Base-by-base conservation (phyloP, 192 early-diverging fungal genomes). In the Endogone sp. region DNA sequence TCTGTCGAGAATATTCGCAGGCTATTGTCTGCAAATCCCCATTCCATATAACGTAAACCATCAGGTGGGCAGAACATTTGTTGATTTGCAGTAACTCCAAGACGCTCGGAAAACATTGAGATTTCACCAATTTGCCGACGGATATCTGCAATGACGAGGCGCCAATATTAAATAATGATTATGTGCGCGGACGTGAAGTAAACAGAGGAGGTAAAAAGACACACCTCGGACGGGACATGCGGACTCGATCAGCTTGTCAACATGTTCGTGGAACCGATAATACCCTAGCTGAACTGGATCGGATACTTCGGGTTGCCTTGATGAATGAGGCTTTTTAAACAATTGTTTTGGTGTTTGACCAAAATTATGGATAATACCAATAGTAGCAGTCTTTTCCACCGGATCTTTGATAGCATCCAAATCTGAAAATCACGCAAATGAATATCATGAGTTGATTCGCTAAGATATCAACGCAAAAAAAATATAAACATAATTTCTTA, bases 301-400 rank as follows among this genome's bases (percentile, higher is more conserved):
- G 13, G 56, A 54, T 37, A 72, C 73, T 4, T 71, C 64, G 8
- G 72, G 60, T 4, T 70, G 65, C 64, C 90, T 81, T 24, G 76
- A 63, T 29, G 92, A 91, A 80, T 98, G 96, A 1, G 94, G 92
- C 72, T 84, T 86, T 59, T 84, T 89, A 67, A 98, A 96, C 63
- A 98, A 75, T 71, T 95, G 93, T 11, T 88, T 83, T 13, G 96
- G 95, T 2, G 96, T 98, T 77, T 98, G 96, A 4, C 96, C 96
- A 89, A 98, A 98, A 79, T 98, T 94, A 75, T 97, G 88, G 67
- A 98, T 98, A 69, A 95, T 93, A 65, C 93, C 95, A 62, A 94
- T 94, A 20, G 94, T 93, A 4, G 94, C 91, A 20, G 87, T 85
- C 55, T 93, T 87, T 74, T 98, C 94, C 27, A 97, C 81, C 2